These are phyloP conservation scores for Isabelozyma pseudorhagii DNA, from an alignment of 805 yeast species.

Conservation along the genomic window DNA sequence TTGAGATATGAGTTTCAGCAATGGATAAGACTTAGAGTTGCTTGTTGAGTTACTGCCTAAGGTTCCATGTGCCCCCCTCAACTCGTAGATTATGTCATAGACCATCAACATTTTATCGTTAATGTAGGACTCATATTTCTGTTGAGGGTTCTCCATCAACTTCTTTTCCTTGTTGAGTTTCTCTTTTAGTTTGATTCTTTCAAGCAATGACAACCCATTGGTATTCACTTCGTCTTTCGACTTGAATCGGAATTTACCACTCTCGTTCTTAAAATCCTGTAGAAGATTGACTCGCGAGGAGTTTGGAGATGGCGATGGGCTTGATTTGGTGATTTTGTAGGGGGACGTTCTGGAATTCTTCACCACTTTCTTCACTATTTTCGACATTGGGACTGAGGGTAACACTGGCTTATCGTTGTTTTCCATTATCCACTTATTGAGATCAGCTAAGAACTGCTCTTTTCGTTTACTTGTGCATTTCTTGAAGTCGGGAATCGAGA, in stretches of 20 bases:
- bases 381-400: not conserved
- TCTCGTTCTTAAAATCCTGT: constrained; percentile 26
- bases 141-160: constrained; percentile 14
- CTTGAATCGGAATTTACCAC: constrained; percentile 34
- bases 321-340: constrained; percentile 1
- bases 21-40: constrained; percentile 14
- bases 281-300: not conserved
- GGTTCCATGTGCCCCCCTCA: constrained; percentile 4
- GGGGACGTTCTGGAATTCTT: constrained; percentile 2
- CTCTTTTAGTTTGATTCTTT: constrained; percentile 37
- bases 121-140: constrained; percentile 18
- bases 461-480: constrained; percentile 13
- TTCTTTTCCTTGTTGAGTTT: constrained; percentile 13
- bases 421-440: constrained; percentile 20
- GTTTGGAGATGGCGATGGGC: not conserved
- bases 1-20: constrained; percentile 22
- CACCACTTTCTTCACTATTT: not conserved
- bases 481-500: constrained; percentile 9
- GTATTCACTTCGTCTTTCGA: constrained; percentile 16
- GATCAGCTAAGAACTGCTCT: constrained; percentile 8
- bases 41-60: not conserved
- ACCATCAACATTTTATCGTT: constrained; percentile 25
- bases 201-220: constrained; percentile 31
- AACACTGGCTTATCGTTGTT: constrained; percentile 10
- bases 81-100: constrained; percentile 34